These are phyloP conservation scores for Aphanocladium album DNA, from an alignment of 2,329 filamentous ascomycete genomes.

Conservation along the genomic window DNA sequence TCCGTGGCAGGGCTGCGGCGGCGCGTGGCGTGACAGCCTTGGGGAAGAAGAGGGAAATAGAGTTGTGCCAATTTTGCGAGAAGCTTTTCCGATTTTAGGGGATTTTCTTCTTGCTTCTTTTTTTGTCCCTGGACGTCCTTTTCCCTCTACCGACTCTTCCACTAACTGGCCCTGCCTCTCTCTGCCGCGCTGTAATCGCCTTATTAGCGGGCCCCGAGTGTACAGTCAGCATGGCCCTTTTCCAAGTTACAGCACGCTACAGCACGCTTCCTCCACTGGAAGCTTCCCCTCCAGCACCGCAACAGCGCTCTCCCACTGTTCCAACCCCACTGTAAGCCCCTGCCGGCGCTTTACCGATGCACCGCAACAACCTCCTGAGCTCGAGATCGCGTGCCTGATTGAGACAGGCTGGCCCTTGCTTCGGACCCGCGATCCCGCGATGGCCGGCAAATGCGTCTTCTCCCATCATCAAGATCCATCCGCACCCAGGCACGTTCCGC, in stretches of 20 bases:
- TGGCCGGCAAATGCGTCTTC: neutral
- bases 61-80: neutral
- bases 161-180: neutral
- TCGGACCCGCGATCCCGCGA: neutral
- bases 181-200: neutral
- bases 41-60: neutral
- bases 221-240: neutral
- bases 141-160: neutral
- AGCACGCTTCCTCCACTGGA: neutral
- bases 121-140: neutral
- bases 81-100: no score
- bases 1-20: neutral
- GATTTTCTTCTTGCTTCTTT: neutral
- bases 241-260: neutral
- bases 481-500: neutral
- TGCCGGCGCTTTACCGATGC: conserved; percentile 3
- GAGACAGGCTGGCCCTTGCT: neutral
- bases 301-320: neutral
- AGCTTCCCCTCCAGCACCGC: neutral
- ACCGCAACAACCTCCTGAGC: neutral
- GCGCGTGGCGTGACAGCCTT: neutral
- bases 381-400: neutral
- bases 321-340: conserved; percentile 3
- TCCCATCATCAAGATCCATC: conserved; percentile 7
- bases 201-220: neutral